phyloP scores from a whole-genome alignment of 305 asterid genomes.

The Solanum hybrid region DNA sequence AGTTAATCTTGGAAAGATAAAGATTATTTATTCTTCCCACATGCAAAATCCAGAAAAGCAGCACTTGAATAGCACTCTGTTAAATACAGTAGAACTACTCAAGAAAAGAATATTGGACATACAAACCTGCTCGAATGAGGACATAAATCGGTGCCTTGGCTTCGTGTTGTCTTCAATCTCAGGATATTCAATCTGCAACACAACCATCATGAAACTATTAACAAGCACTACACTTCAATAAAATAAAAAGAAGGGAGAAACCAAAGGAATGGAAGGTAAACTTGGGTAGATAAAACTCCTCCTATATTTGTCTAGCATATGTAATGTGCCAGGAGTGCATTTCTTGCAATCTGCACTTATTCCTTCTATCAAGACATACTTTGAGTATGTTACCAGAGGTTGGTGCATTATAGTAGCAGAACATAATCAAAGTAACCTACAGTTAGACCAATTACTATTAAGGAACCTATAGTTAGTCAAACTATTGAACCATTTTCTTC shows the following conservation, averaged over 20 bases:
- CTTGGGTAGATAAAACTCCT: neutral
- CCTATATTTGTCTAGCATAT: neutral
- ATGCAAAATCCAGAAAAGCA: neutral
- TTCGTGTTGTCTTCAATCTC: constrained; percentile 89
- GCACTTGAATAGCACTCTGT: neutral
- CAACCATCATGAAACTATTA: neutral
- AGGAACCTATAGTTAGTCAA: neutral
- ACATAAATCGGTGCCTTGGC: constrained; percentile 98
- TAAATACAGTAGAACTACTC: neutral
- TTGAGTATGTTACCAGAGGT: neutral
- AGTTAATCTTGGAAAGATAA: neutral
- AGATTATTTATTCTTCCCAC: neutral
- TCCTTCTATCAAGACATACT: neutral
- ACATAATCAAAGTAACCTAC: neutral
- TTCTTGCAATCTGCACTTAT: neutral
- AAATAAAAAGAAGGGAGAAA: too few relatives aligned
- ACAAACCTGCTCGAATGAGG: constrained; percentile 87
- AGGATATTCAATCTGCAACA: constrained; percentile 74
- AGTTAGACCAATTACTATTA: neutral
- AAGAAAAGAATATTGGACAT: neutral
- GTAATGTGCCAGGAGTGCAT: neutral
- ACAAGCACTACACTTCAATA: neutral
- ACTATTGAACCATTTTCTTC: neutral
- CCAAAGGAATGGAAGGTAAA: neutral
- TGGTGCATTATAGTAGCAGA: neutral